phyloP scores from a whole-genome alignment of 2,329 filamentous ascomycete genomes.

The Akanthomyces muscarius region DNA sequence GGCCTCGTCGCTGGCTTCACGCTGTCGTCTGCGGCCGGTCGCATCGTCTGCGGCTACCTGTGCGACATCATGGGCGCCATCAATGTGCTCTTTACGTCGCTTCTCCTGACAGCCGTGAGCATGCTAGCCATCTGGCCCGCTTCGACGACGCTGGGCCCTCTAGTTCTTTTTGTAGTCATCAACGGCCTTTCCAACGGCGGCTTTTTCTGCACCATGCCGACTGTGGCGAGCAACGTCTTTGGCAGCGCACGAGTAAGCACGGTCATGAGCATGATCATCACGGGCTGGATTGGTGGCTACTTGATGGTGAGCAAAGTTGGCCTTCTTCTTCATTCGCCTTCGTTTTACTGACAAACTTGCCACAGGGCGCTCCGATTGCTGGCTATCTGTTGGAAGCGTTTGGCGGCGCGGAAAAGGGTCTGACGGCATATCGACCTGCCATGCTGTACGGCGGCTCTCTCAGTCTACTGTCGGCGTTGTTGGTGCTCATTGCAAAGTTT shows the following conservation, averaged over 20 bases:
- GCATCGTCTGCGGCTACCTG: slow-evolving; percentile 49
- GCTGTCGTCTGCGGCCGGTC: slow-evolving; percentile 54
- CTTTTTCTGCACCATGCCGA: slow-evolving; percentile 62
- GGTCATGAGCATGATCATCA: slow-evolving; percentile 60
- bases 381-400: slow-evolving; percentile 55
- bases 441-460: slow-evolving; percentile 59
- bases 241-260: slow-evolving; percentile 50
- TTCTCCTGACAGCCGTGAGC: slow-evolving; percentile 51
- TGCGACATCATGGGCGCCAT: slow-evolving; percentile 53
- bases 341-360: background rate
- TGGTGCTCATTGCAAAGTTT: slow-evolving; percentile 41
- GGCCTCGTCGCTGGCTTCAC: slow-evolving; percentile 59
- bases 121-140: slow-evolving; percentile 61
- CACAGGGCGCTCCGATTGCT: slow-evolving; percentile 53
- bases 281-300: slow-evolving; percentile 58
- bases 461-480: slow-evolving; percentile 41
- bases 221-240: slow-evolving; percentile 57
- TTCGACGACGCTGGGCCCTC: slow-evolving; percentile 48
- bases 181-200: slow-evolving; percentile 59
- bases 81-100: slow-evolving; percentile 49
- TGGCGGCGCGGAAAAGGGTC: slow-evolving; percentile 45
- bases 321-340: background rate
- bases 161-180: slow-evolving; percentile 54
- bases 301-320: slow-evolving; percentile 43
- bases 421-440: slow-evolving; percentile 54